Base-by-base conservation (phyloP, 1,284 basidiomycete species). In the Bondarzewia mesenterica region DNA sequence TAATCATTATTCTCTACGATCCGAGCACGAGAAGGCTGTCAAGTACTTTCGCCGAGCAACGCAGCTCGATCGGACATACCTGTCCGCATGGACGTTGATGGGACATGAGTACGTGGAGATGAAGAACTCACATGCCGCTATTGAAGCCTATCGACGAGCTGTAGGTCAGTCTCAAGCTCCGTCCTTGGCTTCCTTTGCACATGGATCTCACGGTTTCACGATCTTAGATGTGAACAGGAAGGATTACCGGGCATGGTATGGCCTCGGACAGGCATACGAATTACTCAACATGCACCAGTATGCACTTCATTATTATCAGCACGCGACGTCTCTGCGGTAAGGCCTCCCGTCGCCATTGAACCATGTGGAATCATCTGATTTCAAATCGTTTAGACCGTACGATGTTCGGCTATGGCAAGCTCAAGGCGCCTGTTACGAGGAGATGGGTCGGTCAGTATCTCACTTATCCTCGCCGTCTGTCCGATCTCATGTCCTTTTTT, bases 51-150 rank as follows among this genome's bases (percentile, higher is more conserved):
- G 87, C 56, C 80, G 94, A 50, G 94, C 95, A 7, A 89, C 95
- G 16, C 86, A 94, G 58, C 79, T 99, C 44, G 95, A 99, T 66
- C 79, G 89, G 53, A 93, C 90, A 5, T 99, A 94, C 66, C 75
- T 98, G 20, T 88, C 92, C 3, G 96, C 96, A 4, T 99, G 96
- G 96, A 98, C 95, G n/a, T 67, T 99, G 53, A 93, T 99, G 85
- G 96, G 96, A 0, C 96, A 99, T 65, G 96, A 98, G 65, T 99
- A 93, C 61, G 88, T 99, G 48, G 96, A 99, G 70, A 83, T 98
- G 78, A 98, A 98, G 68, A 99, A 99, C 67, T 92, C 92, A 15
- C 94, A 98, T 72, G 95, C 96, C 2, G 96, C 96, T 1, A 95
- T 98, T 48, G 96, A 98, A 67, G 91, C 93, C 23, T 99, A 99